Conservation (phyloP, 208 protist genomes). For the Leishmania major region DNA sequence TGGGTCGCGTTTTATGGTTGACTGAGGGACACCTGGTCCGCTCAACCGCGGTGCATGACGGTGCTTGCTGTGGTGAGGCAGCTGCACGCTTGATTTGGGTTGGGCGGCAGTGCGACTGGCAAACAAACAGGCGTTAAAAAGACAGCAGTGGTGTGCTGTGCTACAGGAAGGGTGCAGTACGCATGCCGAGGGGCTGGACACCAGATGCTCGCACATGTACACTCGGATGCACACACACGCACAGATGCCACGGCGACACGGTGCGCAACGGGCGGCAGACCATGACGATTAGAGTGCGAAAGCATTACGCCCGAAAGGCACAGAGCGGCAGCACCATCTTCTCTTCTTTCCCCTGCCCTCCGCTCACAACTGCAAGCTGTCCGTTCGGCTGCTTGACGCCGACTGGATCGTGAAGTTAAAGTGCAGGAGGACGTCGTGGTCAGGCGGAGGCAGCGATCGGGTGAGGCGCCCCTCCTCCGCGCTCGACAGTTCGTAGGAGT, state of each 20-base stretch:
- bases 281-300: background rate
- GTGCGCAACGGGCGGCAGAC: background rate
- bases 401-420: constrained; percentile 29
- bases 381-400: constrained; percentile 10
- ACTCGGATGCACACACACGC: background rate
- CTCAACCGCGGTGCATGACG: no score
- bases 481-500: constrained; percentile 17
- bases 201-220: background rate
- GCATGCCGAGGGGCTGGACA: background rate
- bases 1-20: no score
- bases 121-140: background rate
- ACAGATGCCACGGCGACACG: background rate
- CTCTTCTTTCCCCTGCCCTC: background rate
- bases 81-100: background rate
- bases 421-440: constrained; percentile 25
- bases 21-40: no score
- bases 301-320: background rate
- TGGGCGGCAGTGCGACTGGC: background rate
- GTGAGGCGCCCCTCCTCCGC: background rate
- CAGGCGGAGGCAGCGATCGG: constrained; percentile 9
- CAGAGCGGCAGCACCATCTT: background rate
- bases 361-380: constrained; percentile 2
- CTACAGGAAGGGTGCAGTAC: no score
- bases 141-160: no score
- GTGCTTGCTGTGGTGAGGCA: background rate